Base-by-base conservation (phyloP, 768 basidiomycete genomes). In the Myochromella boudieri region DNA sequence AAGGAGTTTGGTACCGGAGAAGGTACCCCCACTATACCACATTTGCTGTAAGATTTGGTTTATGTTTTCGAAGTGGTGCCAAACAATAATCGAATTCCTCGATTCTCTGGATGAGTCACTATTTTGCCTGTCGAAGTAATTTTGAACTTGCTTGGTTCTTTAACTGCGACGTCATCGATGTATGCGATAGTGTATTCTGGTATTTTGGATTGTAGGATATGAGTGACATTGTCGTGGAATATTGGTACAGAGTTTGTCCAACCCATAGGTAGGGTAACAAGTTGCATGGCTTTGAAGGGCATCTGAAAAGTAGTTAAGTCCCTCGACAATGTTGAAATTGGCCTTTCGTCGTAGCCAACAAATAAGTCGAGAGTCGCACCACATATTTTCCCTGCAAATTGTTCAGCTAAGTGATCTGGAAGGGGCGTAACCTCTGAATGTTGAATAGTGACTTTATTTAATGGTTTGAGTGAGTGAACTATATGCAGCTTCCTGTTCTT, bases 301-400 rank as follows among this genome's bases (percentile, higher is more conserved):
- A 65, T 71, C 44, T 64, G 58, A 46, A 76, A 77, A 69, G n/a
- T n/a, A n/a, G n/a, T n/a, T 74, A 76, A 61, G 52, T 54, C 67
- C 14, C 43, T 52, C 48, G 32, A 62, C 33, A 46, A 6, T 31
- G 52, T 17, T 50, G 60, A 39, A 10, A 63, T 14, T 32, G 46
- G 38, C 51, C 65, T 20, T 6, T 61, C 62, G 40, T 78, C 66
- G 44, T 68, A 74, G 2, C 69, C 69, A 0, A 60, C 55, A 22
- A 62, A 69, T 1, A 74, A 38, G 37, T 74, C 67, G 14, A 71
- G 54, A 1, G 62, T 59, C 0, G 59, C 60, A 15, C 60, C 64
- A 20, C 60, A 56, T 14, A 52, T 43, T 0, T 54, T 24, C 11
- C 65, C 62, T 0, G 62, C 57, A 48, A 60, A 69, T 2, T 53